These are phyloP conservation scores for Ceratobasidium theobromae DNA, from an alignment of 1,284 basidiomycete species.

Conservation along the genomic window DNA sequence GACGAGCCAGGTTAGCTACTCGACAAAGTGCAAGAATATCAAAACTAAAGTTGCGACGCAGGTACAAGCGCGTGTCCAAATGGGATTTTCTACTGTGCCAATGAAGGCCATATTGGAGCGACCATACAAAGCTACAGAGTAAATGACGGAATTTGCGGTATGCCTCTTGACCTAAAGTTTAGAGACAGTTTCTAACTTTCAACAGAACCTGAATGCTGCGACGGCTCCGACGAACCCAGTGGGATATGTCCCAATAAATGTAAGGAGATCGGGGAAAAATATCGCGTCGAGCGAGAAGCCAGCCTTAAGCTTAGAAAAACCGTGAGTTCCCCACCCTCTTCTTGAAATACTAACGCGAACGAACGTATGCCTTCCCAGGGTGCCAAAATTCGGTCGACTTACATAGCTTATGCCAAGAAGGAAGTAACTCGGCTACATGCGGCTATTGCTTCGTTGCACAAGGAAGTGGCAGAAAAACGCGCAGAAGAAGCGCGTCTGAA, in stretches of 20 bases:
- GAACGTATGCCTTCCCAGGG: constrained; percentile 55
- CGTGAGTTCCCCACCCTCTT: constrained; percentile 48
- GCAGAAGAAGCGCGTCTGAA: constrained; percentile 68
- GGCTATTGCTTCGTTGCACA: constrained; percentile 54
- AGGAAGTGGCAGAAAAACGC: constrained; percentile 62
- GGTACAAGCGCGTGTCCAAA: constrained; percentile 87
- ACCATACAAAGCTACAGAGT: constrained; percentile 81
- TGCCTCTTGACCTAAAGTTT: constrained; percentile 40
- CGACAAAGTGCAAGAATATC: background rate
- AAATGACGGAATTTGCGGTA: constrained; percentile 94
- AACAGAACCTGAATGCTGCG: constrained; percentile 89
- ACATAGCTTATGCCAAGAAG: constrained; percentile 82
- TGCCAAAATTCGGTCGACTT: constrained; percentile 85
- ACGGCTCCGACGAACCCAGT: constrained; percentile 89
- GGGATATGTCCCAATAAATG: constrained; percentile 84
- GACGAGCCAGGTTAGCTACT: constrained; percentile 74
- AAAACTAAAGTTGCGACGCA: constrained; percentile 40
- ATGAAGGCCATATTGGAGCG: constrained; percentile 84
- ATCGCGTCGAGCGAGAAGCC: constrained; percentile 65
- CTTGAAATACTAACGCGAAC: background rate
- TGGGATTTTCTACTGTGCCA: constrained; percentile 81
- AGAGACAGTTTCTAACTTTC: constrained; percentile 1
- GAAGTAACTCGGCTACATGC: constrained; percentile 80
- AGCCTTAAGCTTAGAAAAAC: constrained; percentile 79
- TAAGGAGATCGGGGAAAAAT: constrained; percentile 69